Evolutionary conservation across 208 protist genomes (phyloP).

Genomic region (Wallacemonas sp.): DNA sequence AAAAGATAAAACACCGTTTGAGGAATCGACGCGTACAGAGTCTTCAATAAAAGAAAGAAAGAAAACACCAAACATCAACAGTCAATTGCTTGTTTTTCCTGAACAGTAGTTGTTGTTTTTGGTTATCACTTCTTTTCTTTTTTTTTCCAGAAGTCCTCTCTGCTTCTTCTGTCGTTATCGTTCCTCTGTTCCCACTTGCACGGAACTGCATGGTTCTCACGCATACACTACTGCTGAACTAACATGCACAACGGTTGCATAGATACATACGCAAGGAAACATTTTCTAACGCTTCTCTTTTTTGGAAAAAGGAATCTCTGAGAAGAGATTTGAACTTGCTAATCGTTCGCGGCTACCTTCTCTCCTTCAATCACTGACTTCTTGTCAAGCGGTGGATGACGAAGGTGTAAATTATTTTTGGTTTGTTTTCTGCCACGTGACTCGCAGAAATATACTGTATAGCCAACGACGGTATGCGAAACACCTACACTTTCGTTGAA

Average conservation of each 20-base stretch:
- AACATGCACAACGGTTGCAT: no score
- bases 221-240: neutral
- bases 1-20: neutral
- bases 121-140: no score
- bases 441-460: neutral
- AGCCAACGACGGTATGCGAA: neutral
- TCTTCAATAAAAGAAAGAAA: no score
- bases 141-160: conserved; percentile 12
- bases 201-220: neutral
- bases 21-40: no score
- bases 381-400: neutral
- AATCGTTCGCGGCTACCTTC: neutral
- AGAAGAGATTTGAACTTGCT: neutral
- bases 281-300: conserved; percentile 2
- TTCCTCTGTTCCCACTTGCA: no score
- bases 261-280: no score
- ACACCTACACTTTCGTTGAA: neutral
- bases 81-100: no score
- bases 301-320: neutral
- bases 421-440: conserved; percentile 12
- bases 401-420: neutral
- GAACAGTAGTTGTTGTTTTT: no score
- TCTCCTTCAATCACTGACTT: neutral
- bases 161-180: no score
- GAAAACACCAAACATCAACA: no score